Evolutionary conservation across 441 rosid genomes (phyloP).

Genomic region (Populus trichocarpa): DNA sequence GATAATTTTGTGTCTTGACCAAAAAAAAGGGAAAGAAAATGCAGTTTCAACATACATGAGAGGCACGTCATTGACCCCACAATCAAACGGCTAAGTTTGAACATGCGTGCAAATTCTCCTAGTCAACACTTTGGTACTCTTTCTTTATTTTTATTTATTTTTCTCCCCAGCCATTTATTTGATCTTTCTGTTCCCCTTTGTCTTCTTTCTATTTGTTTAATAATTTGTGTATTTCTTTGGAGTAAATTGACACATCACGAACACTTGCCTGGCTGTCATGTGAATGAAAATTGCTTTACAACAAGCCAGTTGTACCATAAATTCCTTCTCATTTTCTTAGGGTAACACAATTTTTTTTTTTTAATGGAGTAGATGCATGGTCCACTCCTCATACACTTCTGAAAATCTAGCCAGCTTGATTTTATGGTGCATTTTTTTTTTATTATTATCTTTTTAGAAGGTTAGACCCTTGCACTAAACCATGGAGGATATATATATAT

Average conservation of each 20-base stretch:
- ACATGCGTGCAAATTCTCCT: conserved; percentile 7
- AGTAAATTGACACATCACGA: not conserved
- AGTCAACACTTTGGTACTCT: not conserved
- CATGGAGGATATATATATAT: not conserved
- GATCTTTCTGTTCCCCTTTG: conserved; percentile 7
- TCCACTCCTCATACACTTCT: not conserved
- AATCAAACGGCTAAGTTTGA: conserved; percentile 8
- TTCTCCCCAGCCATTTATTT: not conserved
- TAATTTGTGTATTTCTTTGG: not conserved
- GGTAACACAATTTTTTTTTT: not conserved
- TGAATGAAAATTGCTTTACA: not conserved
- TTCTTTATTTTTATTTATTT: not conserved
- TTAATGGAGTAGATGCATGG: not conserved
- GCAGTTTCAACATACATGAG: not conserved
- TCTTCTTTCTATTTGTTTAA: conserved; percentile 1
- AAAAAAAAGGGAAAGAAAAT: too few species aligned
- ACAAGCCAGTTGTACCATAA: not conserved
- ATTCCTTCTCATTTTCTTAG: too few species aligned
- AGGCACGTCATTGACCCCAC: not conserved
- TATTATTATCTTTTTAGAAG: not conserved
- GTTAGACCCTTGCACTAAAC: not conserved
- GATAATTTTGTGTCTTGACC: not conserved
- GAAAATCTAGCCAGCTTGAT: not conserved
- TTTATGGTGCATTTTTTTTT: too few species aligned
- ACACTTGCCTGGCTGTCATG: not conserved